Evolutionary conservation across 2,329 filamentous ascomycete genomes (phyloP), one percentile per base, ranked within the genome.

Genomic region (Colletotrichum somersetense): DNA sequence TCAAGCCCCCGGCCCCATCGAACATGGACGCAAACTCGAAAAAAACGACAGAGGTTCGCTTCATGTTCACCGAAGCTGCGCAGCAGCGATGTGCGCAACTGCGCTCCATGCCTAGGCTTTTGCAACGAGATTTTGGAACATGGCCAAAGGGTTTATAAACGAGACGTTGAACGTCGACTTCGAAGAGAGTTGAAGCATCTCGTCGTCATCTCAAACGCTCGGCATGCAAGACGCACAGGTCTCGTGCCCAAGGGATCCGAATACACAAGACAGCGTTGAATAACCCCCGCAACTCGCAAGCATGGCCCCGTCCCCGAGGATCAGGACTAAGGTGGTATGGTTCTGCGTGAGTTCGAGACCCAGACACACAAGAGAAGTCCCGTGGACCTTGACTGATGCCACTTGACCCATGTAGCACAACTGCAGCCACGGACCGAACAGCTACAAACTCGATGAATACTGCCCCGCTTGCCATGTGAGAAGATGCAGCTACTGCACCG

Each of bases 271-370:
- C 53, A 23, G n/a, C 53, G 3, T 42, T 20, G 35, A 58, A 42
- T 14, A 40, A 26, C 33, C 14, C 42, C 35, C 1, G 6, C 8
- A 30, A n/a, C 46, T 20, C n/a, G 55, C 35, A 62, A 18, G 20
- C n/a, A 62, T 62, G 61, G n/a, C 59, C 2, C 4, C 12, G 4
- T 5, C 33, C n/a, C 20, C 58, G 20, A 62, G 44, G 10, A 40
- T 18, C 10, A 42, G n/a, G n/a, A 30, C 16, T 10, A 33, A 26
- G 14, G 46, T 52, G 42, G 61, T 62, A 14, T 62, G 61, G 61
- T 62, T 30, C 16, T 62, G 61, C 46, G 61, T 62, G n/a, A 62
- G 61, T 62, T 30, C 33, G 26, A 38, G n/a, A 35, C 35, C 55
- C 35, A 23, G 16, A 3, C 20, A 12, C 16, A 48, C 7, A 26